Base-by-base conservation (phyloP, 1,139 yeast genomes). In the Debaryomyces psychrophilus region DNA sequence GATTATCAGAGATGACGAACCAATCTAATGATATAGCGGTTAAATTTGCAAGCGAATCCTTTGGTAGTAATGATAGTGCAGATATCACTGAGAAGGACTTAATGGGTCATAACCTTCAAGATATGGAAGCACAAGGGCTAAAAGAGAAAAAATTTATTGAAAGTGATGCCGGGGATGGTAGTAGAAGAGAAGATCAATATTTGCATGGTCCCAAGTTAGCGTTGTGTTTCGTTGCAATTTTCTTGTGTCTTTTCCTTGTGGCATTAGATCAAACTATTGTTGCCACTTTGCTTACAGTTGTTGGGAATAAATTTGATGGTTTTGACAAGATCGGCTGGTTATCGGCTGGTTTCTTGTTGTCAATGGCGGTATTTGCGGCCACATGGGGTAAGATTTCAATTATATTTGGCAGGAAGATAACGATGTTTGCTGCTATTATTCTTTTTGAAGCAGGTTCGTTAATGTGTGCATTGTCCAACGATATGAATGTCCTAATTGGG, bases 251-350 rank as follows among this genome's bases (percentile, higher is more conserved):
- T 53, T 69, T 72, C 50, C 50, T 72, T 20, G 65, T 67, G 28
- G 74, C 76, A 3, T 62, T 72, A 47, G 77, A 72, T 53, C 76
- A 71, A 54, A 72, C 76, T 11, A 72, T 72, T 41, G 69, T 72
- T 37, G 62, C 66, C 11, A 69, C 75, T 1, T 57, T 72, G 20
- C 60, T 71, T 44, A 62, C 71, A 11, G 64, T 59, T 0, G 75
- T 72, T 22, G 75, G 76, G 8, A 65, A 67, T 50, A 58, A 70
- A 41, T 72, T 72, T 50, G 46, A 71, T 43, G 59, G 61, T 3
- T 55, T 60, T 38, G 55, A 56, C 43, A 52, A 60, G 44, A 54
- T 65, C n/a, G 68, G 66, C 2, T 65, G 69, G 69, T 47, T 65
- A 22, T 47, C 64, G 0, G 56, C 67, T 1, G 68, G 67, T 3